Percentiles rank a stretch among this genome's conserved stretches.
phyloP scores from a whole-genome alignment of 768 basidiomycete species.

The Rhodocollybia butyracea region DNA sequence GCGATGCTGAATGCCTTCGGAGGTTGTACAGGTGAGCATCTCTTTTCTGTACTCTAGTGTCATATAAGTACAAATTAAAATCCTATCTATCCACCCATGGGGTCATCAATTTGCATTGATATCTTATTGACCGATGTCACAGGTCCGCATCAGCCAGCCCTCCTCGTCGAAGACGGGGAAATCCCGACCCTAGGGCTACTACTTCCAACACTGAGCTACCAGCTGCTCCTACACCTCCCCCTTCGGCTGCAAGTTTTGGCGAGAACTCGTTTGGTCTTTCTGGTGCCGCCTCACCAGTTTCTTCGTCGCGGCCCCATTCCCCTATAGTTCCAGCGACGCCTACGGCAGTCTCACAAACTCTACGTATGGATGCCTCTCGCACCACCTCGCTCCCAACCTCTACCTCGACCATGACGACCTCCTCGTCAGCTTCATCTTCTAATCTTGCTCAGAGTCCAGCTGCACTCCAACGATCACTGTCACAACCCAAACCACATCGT shows the following conservation, averaged over 20 bases:
- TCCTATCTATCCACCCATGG: no score
- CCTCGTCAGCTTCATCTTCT: background rate
- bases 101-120: no score
- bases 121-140: no score
- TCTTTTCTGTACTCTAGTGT: background rate
- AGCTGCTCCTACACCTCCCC: background rate
- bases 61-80: no score
- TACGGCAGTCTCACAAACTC: no score
- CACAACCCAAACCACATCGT: no score
- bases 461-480: conserved; percentile 3
- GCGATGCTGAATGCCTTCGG: conserved; percentile 69
- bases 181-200: background rate
- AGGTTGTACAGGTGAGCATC: conserved; percentile 70
- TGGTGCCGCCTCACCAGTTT: background rate
- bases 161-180: conserved; percentile 6
- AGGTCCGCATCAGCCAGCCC: conserved; percentile 19
- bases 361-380: no score
- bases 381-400: no score
- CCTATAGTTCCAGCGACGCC: no score
- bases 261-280: no score
- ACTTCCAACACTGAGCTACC: background rate
- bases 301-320: no score
- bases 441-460: background rate
- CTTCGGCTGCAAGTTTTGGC: background rate
- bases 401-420: background rate